Conservation (phyloP, 208 protist species). For the Trypanosoma grayi region DNA sequence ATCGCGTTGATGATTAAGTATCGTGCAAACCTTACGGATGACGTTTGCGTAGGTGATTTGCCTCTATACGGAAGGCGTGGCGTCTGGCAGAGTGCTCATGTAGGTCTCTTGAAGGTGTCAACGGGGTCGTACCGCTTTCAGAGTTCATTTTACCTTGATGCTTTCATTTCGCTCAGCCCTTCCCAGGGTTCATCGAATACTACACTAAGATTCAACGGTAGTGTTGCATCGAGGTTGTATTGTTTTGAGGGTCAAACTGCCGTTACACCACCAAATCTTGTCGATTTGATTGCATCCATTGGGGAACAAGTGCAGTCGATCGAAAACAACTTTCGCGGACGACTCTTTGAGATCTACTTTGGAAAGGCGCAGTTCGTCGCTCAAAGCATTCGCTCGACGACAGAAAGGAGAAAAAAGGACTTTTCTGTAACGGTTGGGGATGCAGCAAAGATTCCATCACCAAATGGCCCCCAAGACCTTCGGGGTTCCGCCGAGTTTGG, state of each 20-base stretch:
- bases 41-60: not conserved
- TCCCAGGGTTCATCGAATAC: not conserved
- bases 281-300: constrained; percentile 3
- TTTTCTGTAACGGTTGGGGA: not conserved
- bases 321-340: constrained; percentile 13
- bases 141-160: constrained; percentile 12
- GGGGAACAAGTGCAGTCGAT: constrained; percentile 16
- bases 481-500: not conserved
- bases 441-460: not conserved
- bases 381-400: not conserved
- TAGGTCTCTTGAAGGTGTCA: constrained; percentile 7
- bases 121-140: constrained; percentile 11
- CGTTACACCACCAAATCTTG: not conserved
- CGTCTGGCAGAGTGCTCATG: constrained; percentile 21
- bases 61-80: not conserved
- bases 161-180: not conserved
- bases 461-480: not conserved
- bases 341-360: constrained; percentile 14
- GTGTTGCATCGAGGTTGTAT: constrained; percentile 7
- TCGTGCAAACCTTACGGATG: not conserved
- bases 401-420: not conserved
- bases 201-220: constrained; percentile 5
- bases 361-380: constrained; percentile 4
- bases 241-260: constrained; percentile 4
- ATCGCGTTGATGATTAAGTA: constrained; percentile 10